Conservation (phyloP, 176 grass and related monocot species). For the Secale cereale region DNA sequence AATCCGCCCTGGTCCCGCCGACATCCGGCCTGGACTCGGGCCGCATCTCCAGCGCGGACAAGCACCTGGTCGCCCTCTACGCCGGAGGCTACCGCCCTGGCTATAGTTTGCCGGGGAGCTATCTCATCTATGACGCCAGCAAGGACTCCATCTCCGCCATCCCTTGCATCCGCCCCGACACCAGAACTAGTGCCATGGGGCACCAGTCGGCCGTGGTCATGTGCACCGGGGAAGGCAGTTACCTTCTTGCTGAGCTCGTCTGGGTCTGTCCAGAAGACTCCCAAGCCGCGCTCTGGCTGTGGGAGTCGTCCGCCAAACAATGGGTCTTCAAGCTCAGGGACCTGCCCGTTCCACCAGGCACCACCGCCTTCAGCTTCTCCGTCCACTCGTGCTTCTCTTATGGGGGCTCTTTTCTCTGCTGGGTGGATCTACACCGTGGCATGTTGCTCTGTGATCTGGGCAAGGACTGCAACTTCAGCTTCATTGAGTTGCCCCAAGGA, state of each 20-base stretch:
- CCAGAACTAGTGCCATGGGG: not conserved
- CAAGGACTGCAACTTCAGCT: not conserved
- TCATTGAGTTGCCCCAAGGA: not conserved
- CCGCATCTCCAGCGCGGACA: not conserved
- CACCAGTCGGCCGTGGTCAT: not conserved
- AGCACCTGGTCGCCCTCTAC: not conserved
- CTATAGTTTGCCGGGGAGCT: not conserved
- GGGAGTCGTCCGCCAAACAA: not conserved
- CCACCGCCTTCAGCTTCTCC: not conserved
- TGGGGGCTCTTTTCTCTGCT: not conserved
- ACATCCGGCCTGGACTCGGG: not conserved
- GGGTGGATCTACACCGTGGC: conserved; percentile 9
- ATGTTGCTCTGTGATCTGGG: not conserved
- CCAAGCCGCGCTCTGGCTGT: not conserved
- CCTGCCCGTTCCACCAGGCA: not conserved
- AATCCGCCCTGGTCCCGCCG: not conserved
- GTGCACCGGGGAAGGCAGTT: not conserved
- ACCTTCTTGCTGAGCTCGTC: conserved; percentile 5
- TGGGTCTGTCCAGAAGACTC: no score
- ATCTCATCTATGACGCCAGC: not conserved
- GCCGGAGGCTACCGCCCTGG: not conserved
- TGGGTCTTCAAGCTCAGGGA: not conserved
- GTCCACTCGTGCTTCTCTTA: not conserved
- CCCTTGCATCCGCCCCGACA: not conserved
- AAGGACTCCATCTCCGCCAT: not conserved